Evolutionary conservation across 169 alveolate genomes (phyloP), one percentile per base, ranked within the genome.

Genomic region (Babesia gibsoni): DNA sequence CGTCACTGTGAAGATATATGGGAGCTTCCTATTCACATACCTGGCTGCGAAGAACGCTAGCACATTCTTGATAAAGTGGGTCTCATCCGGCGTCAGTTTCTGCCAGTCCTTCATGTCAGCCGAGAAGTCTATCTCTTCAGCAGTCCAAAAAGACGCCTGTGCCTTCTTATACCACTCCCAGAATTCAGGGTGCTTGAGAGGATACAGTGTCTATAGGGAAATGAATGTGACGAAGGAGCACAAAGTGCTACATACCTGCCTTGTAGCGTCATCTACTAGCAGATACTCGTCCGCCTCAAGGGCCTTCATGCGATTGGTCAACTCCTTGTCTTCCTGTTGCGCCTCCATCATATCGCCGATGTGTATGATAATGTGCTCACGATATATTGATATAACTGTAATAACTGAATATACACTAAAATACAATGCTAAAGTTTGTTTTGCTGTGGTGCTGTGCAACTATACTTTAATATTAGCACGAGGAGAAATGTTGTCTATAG

Each of bases 121-220:
- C 23, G 94, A 89, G 46, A 98, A 88, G 84, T 98, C 99, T 39
- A 98, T 95, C 81, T 98, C 99, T 59, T 98, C 99, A 2, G 98
- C 97, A 2, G 98, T 95, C 99, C 99, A 98, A 79, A 98, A 98
- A 20, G 98, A 90, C 10, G 99, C 99, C 83, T 92, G 96, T 36
- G 97, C 98, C 88, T 96, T 94, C 91, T 98, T 98, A 93, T 97
- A 97, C 98, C 94, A 93, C 29, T 93, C 93, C 98, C 99, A 96
- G 45, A 96, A 91, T 29, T 94, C 97, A 43, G 93, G 91, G 90
- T 91, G 90, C 52, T 86, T 75, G 64, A 94, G 91, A 4, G 98
- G 98, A 73, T 87, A 89, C 65, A 94, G 41, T 9, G 52, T 20
- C 84, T 75, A 37, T 29, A 20, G 29, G 16, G 42, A 1, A 10